These are phyloP conservation scores for Zelopaecilomyces penicillatus DNA, from an alignment of 2,329 filamentous ascomycete genomes.

Conservation along the genomic window DNA sequence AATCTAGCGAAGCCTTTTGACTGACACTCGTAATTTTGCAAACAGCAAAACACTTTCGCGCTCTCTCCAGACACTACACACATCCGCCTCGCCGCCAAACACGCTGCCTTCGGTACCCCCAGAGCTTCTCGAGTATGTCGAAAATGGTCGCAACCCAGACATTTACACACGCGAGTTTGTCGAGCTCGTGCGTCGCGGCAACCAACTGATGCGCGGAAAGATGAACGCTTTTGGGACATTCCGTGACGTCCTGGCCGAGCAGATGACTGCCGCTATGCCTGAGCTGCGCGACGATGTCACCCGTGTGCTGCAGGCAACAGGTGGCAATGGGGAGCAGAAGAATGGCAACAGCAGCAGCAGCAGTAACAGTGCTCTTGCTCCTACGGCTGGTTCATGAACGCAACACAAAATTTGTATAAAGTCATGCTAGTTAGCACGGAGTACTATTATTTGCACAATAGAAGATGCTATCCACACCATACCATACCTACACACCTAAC, in stretches of 20 bases:
- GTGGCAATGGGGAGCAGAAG: slow-evolving; percentile 15
- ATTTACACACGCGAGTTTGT: slow-evolving; percentile 69
- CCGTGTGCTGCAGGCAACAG: slow-evolving; percentile 40
- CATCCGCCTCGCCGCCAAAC: slow-evolving; percentile 31
- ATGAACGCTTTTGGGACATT: slow-evolving; percentile 51
- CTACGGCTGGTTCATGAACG: not conserved
- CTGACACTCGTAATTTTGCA: not conserved
- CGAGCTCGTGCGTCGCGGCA: slow-evolving; percentile 56
- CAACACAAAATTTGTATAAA: not conserved
- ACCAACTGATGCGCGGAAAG: slow-evolving; percentile 61
- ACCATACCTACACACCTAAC: not conserved
- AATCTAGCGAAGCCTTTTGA: too few species aligned
- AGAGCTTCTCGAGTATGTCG: slow-evolving; percentile 60
- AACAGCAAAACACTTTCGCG: slow-evolving; percentile 31
- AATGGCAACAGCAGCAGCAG: too few species aligned
- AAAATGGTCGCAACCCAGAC: slow-evolving; percentile 63
- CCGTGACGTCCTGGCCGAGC: slow-evolving; percentile 51
- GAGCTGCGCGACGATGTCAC: slow-evolving; percentile 48
- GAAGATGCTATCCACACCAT: too few species aligned
- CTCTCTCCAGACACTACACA: slow-evolving; percentile 31
- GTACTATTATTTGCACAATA: too few species aligned
- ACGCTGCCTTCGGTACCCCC: slow-evolving; percentile 47
- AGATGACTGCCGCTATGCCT: slow-evolving; percentile 50
- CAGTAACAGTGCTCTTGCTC: not conserved
- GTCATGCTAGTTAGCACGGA: not conserved